Percentiles rank a stretch among this genome's conserved stretches.
Evolutionary conservation across 2,329 filamentous ascomycete species (phyloP).

Genomic region (Madurella mycetomatis): DNA sequence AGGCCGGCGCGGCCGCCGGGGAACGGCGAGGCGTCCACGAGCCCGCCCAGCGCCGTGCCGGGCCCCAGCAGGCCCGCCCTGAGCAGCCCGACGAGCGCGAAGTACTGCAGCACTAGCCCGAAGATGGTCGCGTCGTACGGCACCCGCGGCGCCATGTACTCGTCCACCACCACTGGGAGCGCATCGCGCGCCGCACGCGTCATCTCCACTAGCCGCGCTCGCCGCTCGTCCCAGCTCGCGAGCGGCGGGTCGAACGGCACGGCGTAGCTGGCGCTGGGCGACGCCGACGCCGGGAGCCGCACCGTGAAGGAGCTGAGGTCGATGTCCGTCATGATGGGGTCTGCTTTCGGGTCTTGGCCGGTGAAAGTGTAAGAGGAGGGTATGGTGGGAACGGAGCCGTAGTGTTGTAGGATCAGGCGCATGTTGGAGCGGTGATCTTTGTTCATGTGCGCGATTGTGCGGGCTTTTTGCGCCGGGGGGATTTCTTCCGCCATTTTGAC

Average conservation of each 20-base stretch:
- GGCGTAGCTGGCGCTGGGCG: constrained; percentile 36
- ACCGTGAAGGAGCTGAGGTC: constrained; percentile 60
- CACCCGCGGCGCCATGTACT: constrained; percentile 39
- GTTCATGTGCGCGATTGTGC: constrained; percentile 79
- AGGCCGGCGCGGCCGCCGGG: constrained; percentile 57
- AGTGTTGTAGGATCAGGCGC: constrained; percentile 71
- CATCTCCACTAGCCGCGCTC: constrained; percentile 70
- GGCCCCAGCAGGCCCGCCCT: constrained; percentile 46
- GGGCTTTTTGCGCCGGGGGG: constrained; percentile 23
- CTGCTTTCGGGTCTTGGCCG: constrained; percentile 27
- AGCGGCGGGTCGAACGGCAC: constrained; percentile 69
- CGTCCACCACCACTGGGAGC: constrained; percentile 43
- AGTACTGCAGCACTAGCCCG: constrained; percentile 50
- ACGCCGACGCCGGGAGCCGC: constrained; percentile 38
- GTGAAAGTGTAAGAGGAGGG: constrained; percentile 35
- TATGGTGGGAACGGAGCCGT: constrained; percentile 49
- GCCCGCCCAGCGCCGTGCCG: constrained; percentile 46
- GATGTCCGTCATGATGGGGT: constrained; percentile 59
- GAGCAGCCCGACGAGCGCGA: constrained; percentile 45
- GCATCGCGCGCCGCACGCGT: constrained; percentile 49
- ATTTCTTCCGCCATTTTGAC: constrained; percentile 13
- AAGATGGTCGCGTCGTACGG: constrained; percentile 51
- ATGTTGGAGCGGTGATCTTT: constrained; percentile 72
- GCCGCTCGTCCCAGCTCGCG: constrained; percentile 60
- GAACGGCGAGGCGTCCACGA: constrained; percentile 44